Conservation (phyloP, 2,329 filamentous ascomycete species). For the Sporothrix variecibatus region DNA sequence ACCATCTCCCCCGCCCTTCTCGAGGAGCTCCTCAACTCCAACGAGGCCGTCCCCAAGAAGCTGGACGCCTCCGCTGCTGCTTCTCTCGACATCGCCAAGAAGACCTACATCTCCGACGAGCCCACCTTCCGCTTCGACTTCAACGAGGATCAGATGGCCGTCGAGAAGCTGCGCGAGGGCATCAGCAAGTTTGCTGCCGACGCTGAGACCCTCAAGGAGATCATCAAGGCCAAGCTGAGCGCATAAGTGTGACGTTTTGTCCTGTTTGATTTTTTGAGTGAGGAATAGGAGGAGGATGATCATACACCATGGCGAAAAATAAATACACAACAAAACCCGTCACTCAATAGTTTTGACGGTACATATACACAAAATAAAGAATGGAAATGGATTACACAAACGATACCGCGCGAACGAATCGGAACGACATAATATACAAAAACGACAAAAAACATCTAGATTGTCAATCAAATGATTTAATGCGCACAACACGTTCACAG, state of each 20-base stretch:
- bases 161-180: slow-evolving; percentile 98
- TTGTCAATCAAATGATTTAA: not conserved
- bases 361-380: slow-evolving; percentile 4
- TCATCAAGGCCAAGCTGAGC: slow-evolving; percentile 81
- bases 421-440: not conserved
- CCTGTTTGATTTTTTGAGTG: not conserved
- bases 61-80: slow-evolving; percentile 70
- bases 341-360: not conserved
- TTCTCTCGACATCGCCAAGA: slow-evolving; percentile 78
- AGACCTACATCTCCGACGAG: slow-evolving; percentile 88
- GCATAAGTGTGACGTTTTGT: slow-evolving; percentile 25
- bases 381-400: slow-evolving; percentile 8
- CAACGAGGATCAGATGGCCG: slow-evolving; percentile 99
- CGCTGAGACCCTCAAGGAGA: slow-evolving; percentile 88
- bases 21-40: slow-evolving; percentile 89
- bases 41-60: slow-evolving; percentile 84
- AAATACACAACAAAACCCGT: not conserved
- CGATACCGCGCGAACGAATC: not conserved
- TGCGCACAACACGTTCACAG: not conserved
- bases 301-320: not conserved
- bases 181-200: slow-evolving; percentile 99
- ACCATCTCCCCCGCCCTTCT: slow-evolving; percentile 96
- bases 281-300: not conserved
- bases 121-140: slow-evolving; percentile 94
- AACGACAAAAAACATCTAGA: not conserved